Base-by-base conservation (phyloP, 2,329 filamentous ascomycete genomes). In the Exophiala spinifera region DNA sequence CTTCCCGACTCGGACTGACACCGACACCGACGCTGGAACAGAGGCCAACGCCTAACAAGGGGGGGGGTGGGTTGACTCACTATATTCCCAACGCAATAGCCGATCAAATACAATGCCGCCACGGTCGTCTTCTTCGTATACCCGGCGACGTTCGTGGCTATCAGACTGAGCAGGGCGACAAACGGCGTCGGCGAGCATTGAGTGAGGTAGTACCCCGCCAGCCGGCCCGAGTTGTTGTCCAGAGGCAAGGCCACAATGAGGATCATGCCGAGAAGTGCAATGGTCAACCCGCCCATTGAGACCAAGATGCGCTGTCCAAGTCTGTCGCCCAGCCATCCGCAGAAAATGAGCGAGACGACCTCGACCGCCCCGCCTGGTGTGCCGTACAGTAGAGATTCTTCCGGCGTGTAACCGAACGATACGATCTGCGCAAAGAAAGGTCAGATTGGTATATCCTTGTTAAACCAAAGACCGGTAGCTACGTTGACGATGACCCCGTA, bases 201-300 rank as follows among this genome's bases (percentile, higher is more conserved):
- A 0, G 81, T 85, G 47, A 88, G 70, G 68, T 87, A 88, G 66
- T 85, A 88, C 0, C 83, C 84, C 1, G 83, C 76, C 10, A 87
- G 72, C 0, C 81, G 75, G 10, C 84, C 85, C 1, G 72, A 74
- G 56, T 79, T 80, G 61, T 81, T 81, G n/a, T 70, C 66, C 3
- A 81, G 65, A 0, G 83, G 82, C 3, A 88, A 71, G 2, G 80
- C 81, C 8, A 85, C 79, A 33, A 64, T 63, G 14, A 64, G 50
- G 23, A 64, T 63, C 37, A 64, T 62, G 15, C 63, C 63, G 11
- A 64, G 49, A 6, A 64, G 36, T 8, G 57, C 63, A 2, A 59
- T 17, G 1, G 25, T 46, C 17, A 64, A 46, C 4, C 63, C 61
- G 8, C 37, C 47, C 54, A 88, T 83, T n/a, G 87, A 74, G 1